Base-by-base conservation (phyloP, 2,329 filamentous ascomycete species). In the Albifimbria verrucaria region DNA sequence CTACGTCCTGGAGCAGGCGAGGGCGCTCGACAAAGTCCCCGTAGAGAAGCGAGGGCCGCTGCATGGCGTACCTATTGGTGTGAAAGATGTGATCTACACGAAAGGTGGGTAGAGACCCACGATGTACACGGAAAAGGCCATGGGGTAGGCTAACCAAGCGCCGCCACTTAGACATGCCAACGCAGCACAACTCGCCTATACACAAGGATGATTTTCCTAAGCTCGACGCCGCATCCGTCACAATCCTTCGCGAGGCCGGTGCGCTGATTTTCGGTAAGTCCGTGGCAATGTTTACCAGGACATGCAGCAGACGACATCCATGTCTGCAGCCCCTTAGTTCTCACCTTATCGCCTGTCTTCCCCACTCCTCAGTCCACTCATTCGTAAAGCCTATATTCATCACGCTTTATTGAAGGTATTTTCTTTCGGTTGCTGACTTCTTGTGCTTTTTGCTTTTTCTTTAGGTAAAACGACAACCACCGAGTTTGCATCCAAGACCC, bases 11-110 rank as follows among this genome's bases (percentile, higher is more conserved):
- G 58, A 67, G 18, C 73, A 77, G 50, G 81, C 82, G 1, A 69
- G 65, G 41, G 63, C 64, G 17, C 72, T 85, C 1, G 81, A 85
- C 58, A 39, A 48, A 20, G 24, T 51, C 5, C 54, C 54, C 3
- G n/a, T 20, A 15, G 32, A 51, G n/a, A 25, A 53, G 47, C n/a
- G 54, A 41, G 54, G 51, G 2, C 54, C 54, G 7, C 49, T 55
- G 9, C 54, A 55, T 24, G 54, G 54, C 18, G 12, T 58, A 54
- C 36, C 78, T 1, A 67, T 85, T 10, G 81, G 71, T 1, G 71
- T 85, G 3, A 85, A 85, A 59, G 82, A 85, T 69, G 72, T 84
- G 6, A 80, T 83, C 56, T 74, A 72, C 61, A 83, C 76, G 1
- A 79, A 79, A 62, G 75, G 75, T 74, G 18, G 48, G 50, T 47